A percentile compares a stretch with the other conserved stretches of the same genome.
Evolutionary conservation across 2,329 filamentous ascomycete species (phyloP).

Genomic region (Arthrobotrys pseudoclavata): DNA sequence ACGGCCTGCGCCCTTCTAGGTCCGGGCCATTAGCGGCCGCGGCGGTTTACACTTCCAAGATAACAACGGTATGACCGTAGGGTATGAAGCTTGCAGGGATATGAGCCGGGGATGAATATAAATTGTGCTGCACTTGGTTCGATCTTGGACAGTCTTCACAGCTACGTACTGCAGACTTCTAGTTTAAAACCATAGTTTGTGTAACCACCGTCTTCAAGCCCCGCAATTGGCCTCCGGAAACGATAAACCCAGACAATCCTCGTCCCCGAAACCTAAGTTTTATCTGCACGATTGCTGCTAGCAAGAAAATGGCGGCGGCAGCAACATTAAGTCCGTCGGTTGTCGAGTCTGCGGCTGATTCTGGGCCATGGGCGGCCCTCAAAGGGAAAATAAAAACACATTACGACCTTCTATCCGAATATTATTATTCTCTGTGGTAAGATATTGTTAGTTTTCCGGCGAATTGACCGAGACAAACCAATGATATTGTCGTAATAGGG

Average conservation of each 20-base stretch:
- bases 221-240: not conserved
- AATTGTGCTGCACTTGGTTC: no score
- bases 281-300: not conserved
- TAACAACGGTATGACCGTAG: not conserved
- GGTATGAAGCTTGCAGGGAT: not conserved
- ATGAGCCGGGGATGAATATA: not conserved
- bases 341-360: conserved; percentile 11
- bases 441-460: not conserved
- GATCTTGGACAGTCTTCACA: no score
- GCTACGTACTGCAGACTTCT: no score
- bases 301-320: conserved; percentile 15
- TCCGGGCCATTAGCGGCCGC: not conserved
- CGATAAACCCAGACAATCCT: not conserved
- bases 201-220: not conserved
- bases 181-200: not conserved
- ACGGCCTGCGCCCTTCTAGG: not conserved
- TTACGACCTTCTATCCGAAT: conserved; percentile 74
- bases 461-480: not conserved
- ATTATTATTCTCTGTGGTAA: conserved; percentile 75
- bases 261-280: not conserved
- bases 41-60: not conserved
- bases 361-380: conserved; percentile 64
- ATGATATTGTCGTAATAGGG: conserved; percentile 66
- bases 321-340: conserved; percentile 20
- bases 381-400: conserved; percentile 74